A percentile compares a stretch with the other conserved stretches of the same genome.
phyloP scores from a whole-genome alignment of 306 rosid genomes.

The Ziziphus jujuba region DNA sequence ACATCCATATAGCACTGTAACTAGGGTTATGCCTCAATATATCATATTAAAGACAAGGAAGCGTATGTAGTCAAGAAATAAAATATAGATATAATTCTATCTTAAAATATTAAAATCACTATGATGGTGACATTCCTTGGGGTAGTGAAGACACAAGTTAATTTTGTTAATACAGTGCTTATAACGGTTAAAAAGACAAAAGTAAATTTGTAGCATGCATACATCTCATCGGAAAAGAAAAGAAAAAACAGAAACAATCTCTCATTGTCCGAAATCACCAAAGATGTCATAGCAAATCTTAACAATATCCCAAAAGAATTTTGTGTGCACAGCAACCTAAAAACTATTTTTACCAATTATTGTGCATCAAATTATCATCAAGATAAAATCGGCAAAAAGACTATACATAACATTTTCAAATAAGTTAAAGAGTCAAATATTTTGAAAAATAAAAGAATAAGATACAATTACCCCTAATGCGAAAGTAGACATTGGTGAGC shows the following conservation, averaged over 20 bases:
- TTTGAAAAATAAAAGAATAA: not conserved
- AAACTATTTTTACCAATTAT: not conserved
- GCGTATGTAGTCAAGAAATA: too few species aligned
- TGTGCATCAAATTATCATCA: not conserved
- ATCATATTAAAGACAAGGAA: too few species aligned
- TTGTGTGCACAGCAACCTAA: slow-evolving; percentile 1
- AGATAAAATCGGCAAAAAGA: not conserved
- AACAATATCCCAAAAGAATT: not conserved
- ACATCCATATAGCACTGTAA: too few species aligned
- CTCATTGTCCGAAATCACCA: not conserved
- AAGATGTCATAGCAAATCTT: not conserved
- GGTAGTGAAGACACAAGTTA: too few species aligned
- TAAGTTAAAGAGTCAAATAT: not conserved
- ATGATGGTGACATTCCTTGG: too few species aligned
- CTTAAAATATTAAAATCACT: not conserved
- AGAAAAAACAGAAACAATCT: too few species aligned
- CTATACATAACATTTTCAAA: not conserved
- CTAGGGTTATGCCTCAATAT: too few species aligned
- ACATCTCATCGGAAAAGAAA: too few species aligned
- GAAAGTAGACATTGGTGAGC: slow-evolving; percentile 48
- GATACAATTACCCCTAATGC: slow-evolving; percentile 47
- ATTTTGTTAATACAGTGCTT: too few species aligned
- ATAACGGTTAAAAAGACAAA: too few species aligned
- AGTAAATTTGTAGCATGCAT: too few species aligned
- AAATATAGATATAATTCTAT: not conserved